These are phyloP conservation scores for Phytopythium helicoides DNA, from an alignment of 352 stramenopile genomes.

Conservation along the genomic window DNA sequence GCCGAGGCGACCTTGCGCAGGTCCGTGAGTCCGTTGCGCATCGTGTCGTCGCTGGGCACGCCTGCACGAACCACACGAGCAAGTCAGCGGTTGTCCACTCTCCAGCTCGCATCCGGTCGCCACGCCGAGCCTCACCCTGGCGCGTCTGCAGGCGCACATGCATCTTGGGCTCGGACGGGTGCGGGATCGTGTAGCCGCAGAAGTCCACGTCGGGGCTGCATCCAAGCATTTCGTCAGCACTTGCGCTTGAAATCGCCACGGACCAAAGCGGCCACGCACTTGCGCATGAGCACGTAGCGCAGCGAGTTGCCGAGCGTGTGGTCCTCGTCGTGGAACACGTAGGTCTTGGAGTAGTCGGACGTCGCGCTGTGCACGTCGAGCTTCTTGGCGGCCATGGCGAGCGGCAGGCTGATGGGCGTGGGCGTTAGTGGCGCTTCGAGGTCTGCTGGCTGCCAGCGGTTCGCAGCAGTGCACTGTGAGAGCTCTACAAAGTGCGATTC, in stretches of 20 bases:
- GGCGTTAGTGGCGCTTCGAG: too few relatives aligned
- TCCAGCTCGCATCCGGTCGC: too few relatives aligned
- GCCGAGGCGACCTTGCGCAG: conserved; percentile 70
- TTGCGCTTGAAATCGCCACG: background rate
- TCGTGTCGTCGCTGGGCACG: conserved; percentile 55
- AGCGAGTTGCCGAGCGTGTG: conserved; percentile 91
- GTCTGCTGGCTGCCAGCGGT: too few relatives aligned
- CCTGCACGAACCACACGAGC: conserved; percentile 16
- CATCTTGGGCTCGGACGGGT: conserved; percentile 94
- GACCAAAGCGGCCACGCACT: conserved; percentile 39
- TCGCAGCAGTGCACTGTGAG: too few relatives aligned
- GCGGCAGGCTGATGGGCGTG: too few relatives aligned
- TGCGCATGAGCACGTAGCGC: conserved; percentile 91
- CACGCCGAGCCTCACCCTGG: conserved; percentile 38
- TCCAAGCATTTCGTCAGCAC: too few relatives aligned
- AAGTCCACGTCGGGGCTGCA: conserved; percentile 91
- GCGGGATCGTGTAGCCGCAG: conserved; percentile 94
- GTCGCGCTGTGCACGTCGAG: conserved; percentile 80
- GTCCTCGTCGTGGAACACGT: conserved; percentile 88
- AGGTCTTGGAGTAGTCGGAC: conserved; percentile 84
- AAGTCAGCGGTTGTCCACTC: too few relatives aligned
- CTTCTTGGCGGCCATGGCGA: conserved; percentile 64
- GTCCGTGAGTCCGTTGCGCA: conserved; percentile 66
- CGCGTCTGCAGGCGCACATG: conserved; percentile 92
- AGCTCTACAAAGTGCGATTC: too few relatives aligned